A percentile compares a stretch with the other conserved stretches of the same genome.
phyloP scores from a whole-genome alignment of 768 basidiomycete species.

The Goffeauzyma gilvescens region DNA sequence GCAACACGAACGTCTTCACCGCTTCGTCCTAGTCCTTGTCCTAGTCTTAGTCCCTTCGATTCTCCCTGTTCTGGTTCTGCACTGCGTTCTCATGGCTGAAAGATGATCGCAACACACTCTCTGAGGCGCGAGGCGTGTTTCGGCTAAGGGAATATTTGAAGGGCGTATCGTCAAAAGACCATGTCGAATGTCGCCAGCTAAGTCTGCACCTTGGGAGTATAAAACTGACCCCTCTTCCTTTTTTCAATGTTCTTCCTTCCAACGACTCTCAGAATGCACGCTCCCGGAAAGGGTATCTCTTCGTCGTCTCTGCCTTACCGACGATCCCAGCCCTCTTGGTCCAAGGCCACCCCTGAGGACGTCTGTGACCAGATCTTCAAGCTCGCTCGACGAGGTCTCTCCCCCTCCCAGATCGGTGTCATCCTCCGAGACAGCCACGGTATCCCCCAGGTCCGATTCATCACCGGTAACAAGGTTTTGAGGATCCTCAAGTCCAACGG shows the following conservation, averaged over 20 bases:
- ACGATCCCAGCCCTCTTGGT: conserved; percentile 83
- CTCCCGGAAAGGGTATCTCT: conserved; percentile 99
- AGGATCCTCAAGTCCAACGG: conserved; percentile 90
- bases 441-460: conserved; percentile 91
- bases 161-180: background rate
- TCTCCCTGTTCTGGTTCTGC: too few relatives aligned
- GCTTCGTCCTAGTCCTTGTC: too few relatives aligned
- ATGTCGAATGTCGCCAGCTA: background rate
- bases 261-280: conserved; percentile 59
- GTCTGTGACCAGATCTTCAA: conserved; percentile 92
- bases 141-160: too few relatives aligned
- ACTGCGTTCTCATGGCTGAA: too few relatives aligned
- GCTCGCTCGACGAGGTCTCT: conserved; percentile 91
- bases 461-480: conserved; percentile 98
- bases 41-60: too few relatives aligned
- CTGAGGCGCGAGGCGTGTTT: too few relatives aligned
- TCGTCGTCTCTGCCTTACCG: conserved; percentile 97
- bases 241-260: background rate
- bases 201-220: background rate
- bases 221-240: background rate
- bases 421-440: conserved; percentile 94
- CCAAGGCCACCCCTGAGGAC: conserved; percentile 88
- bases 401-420: conserved; percentile 95
- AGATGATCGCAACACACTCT: too few relatives aligned
- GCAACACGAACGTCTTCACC: too few relatives aligned